A percentile compares a stretch with the other conserved stretches of the same genome.
phyloP scores from a whole-genome alignment of 805 yeast species.

The Yarrowia sp. region DNA sequence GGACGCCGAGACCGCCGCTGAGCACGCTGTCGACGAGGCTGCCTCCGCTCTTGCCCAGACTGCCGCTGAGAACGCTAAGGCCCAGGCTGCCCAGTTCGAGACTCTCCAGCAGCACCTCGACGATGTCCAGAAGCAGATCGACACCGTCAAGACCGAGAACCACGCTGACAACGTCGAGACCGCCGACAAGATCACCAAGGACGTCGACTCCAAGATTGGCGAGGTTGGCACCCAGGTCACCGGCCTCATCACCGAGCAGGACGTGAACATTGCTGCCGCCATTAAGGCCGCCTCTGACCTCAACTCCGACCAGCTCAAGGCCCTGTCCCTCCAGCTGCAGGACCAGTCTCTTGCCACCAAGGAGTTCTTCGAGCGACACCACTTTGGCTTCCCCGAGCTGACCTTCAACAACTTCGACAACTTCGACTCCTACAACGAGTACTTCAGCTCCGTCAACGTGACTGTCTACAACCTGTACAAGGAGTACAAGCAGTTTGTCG shows the following conservation, averaged over 20 bases:
- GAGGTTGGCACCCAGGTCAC: not conserved
- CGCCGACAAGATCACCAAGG: not conserved
- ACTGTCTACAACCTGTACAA: not conserved
- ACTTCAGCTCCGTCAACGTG: not conserved
- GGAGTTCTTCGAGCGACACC: not conserved
- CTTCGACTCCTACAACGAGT: not conserved
- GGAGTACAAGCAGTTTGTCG: not conserved
- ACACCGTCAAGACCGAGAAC: not conserved
- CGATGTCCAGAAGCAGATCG: not conserved
- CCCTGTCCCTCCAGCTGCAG: not conserved
- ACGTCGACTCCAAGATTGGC: not conserved
- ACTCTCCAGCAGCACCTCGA: not conserved
- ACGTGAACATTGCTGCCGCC: not conserved
- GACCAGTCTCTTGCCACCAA: not conserved
- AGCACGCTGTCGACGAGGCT: not conserved
- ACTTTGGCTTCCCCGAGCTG: not conserved
- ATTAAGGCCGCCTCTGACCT: not conserved
- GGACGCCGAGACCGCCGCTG: not conserved
- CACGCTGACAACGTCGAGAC: not conserved
- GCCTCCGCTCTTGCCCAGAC: not conserved
- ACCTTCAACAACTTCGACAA: not conserved
- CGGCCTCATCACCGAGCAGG: not conserved
- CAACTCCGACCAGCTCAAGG: not conserved
- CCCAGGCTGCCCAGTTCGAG: not conserved
- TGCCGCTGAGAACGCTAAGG: not conserved